phyloP scores from a whole-genome alignment of 345 rosid species.

The Heritiera littoralis region DNA sequence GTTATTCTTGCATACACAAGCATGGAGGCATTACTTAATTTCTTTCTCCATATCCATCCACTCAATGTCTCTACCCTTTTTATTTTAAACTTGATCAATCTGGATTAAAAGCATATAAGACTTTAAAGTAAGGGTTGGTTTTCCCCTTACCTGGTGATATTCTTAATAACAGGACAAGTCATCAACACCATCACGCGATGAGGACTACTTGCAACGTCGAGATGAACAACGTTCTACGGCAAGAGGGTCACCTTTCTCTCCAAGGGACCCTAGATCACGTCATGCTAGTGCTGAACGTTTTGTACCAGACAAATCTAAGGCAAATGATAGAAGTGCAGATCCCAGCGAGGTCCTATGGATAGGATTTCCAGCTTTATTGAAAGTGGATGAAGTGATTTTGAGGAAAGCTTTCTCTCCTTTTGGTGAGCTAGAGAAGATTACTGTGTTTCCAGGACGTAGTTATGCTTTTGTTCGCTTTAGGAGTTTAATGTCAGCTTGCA shows the following conservation, averaged over 20 bases:
- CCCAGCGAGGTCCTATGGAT: slow-evolving; percentile 94
- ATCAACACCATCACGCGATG: slow-evolving; percentile 50
- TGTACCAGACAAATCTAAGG: slow-evolving; percentile 55
- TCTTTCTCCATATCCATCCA: slow-evolving; percentile 10
- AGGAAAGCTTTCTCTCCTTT: slow-evolving; percentile 80
- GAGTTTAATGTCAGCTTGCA: slow-evolving; percentile 60
- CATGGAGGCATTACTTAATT: not conserved
- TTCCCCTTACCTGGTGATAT: slow-evolving; percentile 41
- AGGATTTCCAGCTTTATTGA: slow-evolving; percentile 82
- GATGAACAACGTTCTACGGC: slow-evolving; percentile 51
- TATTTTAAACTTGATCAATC: not conserved
- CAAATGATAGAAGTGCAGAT: slow-evolving; percentile 62
- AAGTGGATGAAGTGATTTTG: slow-evolving; percentile 77
- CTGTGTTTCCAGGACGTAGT: slow-evolving; percentile 91
- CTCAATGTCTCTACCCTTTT: not conserved
- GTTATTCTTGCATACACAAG: not conserved
- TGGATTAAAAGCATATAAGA: slow-evolving; percentile 16
- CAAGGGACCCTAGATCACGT: slow-evolving; percentile 62
- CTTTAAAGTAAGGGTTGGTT: slow-evolving; percentile 27
- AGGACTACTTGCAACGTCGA: slow-evolving; percentile 51
- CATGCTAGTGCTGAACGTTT: slow-evolving; percentile 61
- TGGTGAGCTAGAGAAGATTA: slow-evolving; percentile 84
- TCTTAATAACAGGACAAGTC: slow-evolving; percentile 82
- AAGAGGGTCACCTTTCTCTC: slow-evolving; percentile 61
- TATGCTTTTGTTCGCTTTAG: slow-evolving; percentile 91